Percentiles rank a stretch among this genome's conserved stretches.
Conservation (phyloP, 768 basidiomycete species). For the Multifurca ochricompacta region DNA sequence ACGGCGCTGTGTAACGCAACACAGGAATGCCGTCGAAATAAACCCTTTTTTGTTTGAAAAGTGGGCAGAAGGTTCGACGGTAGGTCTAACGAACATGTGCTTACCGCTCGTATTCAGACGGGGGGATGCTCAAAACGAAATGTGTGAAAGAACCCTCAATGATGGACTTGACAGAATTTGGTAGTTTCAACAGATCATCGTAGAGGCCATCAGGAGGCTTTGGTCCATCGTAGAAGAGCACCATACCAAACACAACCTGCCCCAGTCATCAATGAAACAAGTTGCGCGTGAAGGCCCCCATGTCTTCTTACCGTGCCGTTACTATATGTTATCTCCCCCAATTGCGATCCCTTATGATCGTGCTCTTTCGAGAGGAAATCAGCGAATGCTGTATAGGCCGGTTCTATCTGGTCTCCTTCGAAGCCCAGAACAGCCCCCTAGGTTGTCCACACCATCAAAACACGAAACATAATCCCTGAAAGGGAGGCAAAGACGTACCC, state of each 20-base stretch:
- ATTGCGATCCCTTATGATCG: background rate
- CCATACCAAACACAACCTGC: constrained; percentile 39
- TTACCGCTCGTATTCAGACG: background rate
- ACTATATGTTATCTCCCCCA: background rate
- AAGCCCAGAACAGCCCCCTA: background rate
- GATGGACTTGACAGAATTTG: constrained; percentile 15
- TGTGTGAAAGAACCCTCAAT: constrained; percentile 34
- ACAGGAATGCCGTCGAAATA: background rate
- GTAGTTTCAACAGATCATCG: constrained; percentile 43
- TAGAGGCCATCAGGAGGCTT: constrained; percentile 42
- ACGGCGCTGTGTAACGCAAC: background rate
- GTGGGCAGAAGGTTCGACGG: background rate
- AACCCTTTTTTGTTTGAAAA: no score
- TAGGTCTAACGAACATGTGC: no score
- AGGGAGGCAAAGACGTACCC: background rate
- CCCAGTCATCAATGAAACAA: constrained; percentile 25
- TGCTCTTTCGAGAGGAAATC: background rate
- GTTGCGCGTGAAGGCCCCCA: background rate
- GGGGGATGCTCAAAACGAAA: background rate
- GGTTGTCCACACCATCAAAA: background rate
- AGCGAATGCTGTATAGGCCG: background rate
- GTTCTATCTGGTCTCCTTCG: background rate
- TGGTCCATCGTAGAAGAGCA: constrained; percentile 56
- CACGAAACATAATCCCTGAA: background rate
- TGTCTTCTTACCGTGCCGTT: constrained; percentile 10